These are phyloP conservation scores for Aspergillus ostianus DNA, from an alignment of 495 filamentous ascomycete genomes.

Conservation along the genomic window DNA sequence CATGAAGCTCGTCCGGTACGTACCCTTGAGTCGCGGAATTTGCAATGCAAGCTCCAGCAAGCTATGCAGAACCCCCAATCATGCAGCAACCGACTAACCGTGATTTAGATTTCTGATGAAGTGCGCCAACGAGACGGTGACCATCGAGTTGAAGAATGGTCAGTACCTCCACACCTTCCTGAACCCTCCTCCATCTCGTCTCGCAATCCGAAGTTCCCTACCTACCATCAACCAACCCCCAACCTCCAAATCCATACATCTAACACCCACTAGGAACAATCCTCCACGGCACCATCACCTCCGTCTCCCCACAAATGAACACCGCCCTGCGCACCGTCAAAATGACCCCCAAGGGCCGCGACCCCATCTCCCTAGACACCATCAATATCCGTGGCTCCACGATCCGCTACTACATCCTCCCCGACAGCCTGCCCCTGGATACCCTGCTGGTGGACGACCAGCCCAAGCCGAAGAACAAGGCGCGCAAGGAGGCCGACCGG, in stretches of 20 bases:
- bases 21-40: constrained; percentile 12
- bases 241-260: background rate
- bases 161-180: constrained; percentile 14
- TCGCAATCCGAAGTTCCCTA: background rate
- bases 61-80: constrained; percentile 15
- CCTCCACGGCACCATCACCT: constrained; percentile 91
- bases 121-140: constrained; percentile 95
- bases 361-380: constrained; percentile 83
- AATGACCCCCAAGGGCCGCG: constrained; percentile 85
- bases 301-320: constrained; percentile 97
- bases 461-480: constrained; percentile 99
- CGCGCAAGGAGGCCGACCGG: constrained; percentile 83
- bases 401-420: constrained; percentile 91
- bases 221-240: background rate
- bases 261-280: constrained; percentile 63
- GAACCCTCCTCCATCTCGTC: constrained; percentile 2
- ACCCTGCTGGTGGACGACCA: constrained; percentile 93
- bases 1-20: constrained; percentile 99
- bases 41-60: background rate
- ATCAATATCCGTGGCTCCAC: constrained; percentile 95
- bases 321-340: constrained; percentile 89
- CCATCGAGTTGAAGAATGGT: constrained; percentile 98
- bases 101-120: constrained; percentile 91
- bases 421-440: constrained; percentile 90
- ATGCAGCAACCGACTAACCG: constrained; percentile 9